Evolutionary conservation across 257 asterid species (phyloP).

Genomic region (Gentiana straminea): DNA sequence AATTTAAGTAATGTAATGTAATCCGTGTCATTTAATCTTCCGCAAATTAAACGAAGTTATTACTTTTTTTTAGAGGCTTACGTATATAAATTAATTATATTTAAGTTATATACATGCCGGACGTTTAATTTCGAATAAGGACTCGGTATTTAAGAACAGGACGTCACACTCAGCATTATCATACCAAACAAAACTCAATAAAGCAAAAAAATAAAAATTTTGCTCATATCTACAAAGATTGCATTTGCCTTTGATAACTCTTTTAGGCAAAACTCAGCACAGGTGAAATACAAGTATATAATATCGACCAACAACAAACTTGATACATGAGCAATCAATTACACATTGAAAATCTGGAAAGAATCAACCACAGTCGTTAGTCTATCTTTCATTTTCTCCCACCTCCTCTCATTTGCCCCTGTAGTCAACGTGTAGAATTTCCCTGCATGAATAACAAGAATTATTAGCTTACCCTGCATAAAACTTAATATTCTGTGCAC

Average conservation of each 20-base stretch:
- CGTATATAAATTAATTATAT: too few relatives aligned
- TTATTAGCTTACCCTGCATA: neutral
- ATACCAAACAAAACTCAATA: too few relatives aligned
- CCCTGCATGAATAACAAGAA: conserved; percentile 36
- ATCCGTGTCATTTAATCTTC: too few relatives aligned
- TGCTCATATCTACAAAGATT: conserved; percentile 17
- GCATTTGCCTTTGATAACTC: conserved; percentile 13
- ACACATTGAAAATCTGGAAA: conserved; percentile 60
- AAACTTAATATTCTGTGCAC: neutral
- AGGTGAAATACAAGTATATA: conserved; percentile 4
- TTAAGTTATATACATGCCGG: too few relatives aligned
- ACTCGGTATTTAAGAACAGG: too few relatives aligned
- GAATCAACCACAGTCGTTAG: conserved; percentile 73
- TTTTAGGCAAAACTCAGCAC: conserved; percentile 10
- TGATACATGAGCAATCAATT: conserved; percentile 2
- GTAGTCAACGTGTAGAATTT: conserved; percentile 82
- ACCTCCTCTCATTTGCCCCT: conserved; percentile 86
- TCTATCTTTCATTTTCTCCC: conserved; percentile 88
- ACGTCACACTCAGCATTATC: too few relatives aligned
- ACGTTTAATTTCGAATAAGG: too few relatives aligned
- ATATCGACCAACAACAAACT: conserved; percentile 8
- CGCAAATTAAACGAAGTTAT: too few relatives aligned
- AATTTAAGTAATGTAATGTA: too few relatives aligned
- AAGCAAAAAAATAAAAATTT: conserved; percentile 1
- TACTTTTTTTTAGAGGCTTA: too few relatives aligned